Conservation (phyloP, 169 alveolate species). For the Miamiensis avidus region DNA sequence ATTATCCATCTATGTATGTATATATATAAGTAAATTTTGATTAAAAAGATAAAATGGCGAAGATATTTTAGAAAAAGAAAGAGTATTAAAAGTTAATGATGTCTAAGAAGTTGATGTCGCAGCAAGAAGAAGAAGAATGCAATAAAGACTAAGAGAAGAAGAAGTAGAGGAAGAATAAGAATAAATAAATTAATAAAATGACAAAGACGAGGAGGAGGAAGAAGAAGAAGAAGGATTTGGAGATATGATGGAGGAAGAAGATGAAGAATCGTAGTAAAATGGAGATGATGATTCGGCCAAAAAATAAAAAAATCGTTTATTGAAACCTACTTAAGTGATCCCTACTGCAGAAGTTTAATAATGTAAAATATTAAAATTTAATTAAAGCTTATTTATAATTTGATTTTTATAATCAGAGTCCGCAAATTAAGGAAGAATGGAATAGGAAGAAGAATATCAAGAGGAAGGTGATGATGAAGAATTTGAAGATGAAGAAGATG, state of each 20-base stretch:
- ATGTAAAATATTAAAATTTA: too few relatives aligned
- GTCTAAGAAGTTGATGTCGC: not conserved
- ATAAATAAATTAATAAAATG: too few relatives aligned
- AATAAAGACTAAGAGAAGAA: not conserved
- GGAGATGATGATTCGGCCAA: too few relatives aligned
- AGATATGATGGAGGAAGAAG: not conserved
- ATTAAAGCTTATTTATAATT: too few relatives aligned
- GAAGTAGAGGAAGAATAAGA: not conserved
- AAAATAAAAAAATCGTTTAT: too few relatives aligned
- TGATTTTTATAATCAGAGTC: too few relatives aligned
- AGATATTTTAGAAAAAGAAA: not conserved
- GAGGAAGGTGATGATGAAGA: conserved; percentile 7
- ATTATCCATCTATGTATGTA: too few relatives aligned
- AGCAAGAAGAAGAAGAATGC: not conserved
- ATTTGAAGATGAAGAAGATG: conserved; percentile 41
- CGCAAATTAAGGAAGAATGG: not conserved
- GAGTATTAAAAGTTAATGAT: not conserved
- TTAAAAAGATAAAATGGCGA: not conserved
- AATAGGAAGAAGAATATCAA: not conserved
- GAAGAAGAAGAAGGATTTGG: not conserved
- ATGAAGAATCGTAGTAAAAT: not conserved
- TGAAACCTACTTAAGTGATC: too few relatives aligned
- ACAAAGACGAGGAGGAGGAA: not conserved
- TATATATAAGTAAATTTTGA: too few relatives aligned
- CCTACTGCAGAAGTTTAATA: too few relatives aligned